phyloP scores from a whole-genome alignment of 177 flowering plant species.

The Vitis hybrid region DNA sequence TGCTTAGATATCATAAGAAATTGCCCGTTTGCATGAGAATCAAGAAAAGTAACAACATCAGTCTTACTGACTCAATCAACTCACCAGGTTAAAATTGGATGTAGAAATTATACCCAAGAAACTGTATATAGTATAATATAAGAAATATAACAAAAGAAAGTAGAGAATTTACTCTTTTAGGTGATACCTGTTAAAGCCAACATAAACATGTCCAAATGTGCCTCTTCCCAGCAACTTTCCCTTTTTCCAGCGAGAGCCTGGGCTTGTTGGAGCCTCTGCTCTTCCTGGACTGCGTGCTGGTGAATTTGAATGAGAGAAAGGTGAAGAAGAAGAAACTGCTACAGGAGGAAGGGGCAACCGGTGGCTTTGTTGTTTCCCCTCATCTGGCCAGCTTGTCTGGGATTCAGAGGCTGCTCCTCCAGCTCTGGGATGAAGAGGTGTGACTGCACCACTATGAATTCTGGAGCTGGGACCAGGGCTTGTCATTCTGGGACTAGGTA shows the following conservation, averaged over 20 bases:
- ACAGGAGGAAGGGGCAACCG: constrained; percentile 69
- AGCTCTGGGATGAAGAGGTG: constrained; percentile 66
- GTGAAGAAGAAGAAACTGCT: constrained; percentile 47
- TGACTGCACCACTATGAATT: constrained; percentile 66
- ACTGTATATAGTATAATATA: not conserved
- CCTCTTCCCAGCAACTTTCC: constrained; percentile 84
- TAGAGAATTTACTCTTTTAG: not conserved
- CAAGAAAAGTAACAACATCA: not conserved
- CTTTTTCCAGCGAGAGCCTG: constrained; percentile 82
- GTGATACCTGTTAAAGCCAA: constrained; percentile 79
- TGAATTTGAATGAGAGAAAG: constrained; percentile 69
- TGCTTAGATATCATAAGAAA: not conserved
- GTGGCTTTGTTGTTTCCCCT: constrained; percentile 61
- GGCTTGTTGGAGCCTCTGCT: constrained; percentile 66
- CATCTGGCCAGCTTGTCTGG: constrained; percentile 53
- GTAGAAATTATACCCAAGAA: not conserved
- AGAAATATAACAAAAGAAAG: not conserved
- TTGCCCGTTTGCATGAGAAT: too few relatives aligned
- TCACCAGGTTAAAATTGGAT: not conserved
- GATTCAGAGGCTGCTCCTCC: constrained; percentile 43
- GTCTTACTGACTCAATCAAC: not conserved
- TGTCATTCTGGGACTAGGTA: constrained; percentile 83
- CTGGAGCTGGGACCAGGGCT: constrained; percentile 73
- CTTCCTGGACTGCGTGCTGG: constrained; percentile 83
- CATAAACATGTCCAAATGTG: constrained; percentile 90